A percentile compares a stretch with the other conserved stretches of the same genome.
Evolutionary conservation across 768 basidiomycete genomes (phyloP).

Genomic region (Suillus occidentalis): DNA sequence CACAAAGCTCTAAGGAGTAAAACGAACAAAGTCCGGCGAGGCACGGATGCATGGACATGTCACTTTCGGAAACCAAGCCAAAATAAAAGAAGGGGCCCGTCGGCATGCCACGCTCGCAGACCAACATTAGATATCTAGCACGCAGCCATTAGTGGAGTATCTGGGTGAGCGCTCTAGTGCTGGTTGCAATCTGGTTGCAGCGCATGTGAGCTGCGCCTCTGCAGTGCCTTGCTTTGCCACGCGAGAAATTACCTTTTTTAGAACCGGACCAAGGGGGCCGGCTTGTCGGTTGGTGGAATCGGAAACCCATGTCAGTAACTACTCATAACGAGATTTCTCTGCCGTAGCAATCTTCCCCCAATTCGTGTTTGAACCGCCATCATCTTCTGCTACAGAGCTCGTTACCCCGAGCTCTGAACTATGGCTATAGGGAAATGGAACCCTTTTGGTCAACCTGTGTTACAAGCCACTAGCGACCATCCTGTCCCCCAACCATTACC

Average conservation of each 20-base stretch:
- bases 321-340: constrained; percentile 4
- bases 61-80: background rate
- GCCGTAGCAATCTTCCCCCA: constrained; percentile 17
- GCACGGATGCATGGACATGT: constrained; percentile 8
- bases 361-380: constrained; percentile 10
- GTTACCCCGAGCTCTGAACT: constrained; percentile 3
- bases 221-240: constrained; percentile 9
- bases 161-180: background rate
- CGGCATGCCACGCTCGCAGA: background rate
- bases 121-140: background rate
- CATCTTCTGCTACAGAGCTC: constrained; percentile 3
- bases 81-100: background rate
- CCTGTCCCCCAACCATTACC: constrained; percentile 33
- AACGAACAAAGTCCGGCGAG: constrained; percentile 2
- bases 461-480: constrained; percentile 23
- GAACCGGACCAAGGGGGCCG: constrained; percentile 15
- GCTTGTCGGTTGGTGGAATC: constrained; percentile 9
- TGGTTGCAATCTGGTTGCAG: background rate
- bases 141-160: background rate
- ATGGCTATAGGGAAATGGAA: constrained; percentile 43
- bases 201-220: constrained; percentile 6
- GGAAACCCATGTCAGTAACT: constrained; percentile 20
- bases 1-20: background rate
- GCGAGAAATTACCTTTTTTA: constrained; percentile 16
- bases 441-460: constrained; percentile 31